Evolutionary conservation across 331 rosid genomes (phyloP), one percentile per base, ranked within the genome.

Genomic region (Spiraea crenata): DNA sequence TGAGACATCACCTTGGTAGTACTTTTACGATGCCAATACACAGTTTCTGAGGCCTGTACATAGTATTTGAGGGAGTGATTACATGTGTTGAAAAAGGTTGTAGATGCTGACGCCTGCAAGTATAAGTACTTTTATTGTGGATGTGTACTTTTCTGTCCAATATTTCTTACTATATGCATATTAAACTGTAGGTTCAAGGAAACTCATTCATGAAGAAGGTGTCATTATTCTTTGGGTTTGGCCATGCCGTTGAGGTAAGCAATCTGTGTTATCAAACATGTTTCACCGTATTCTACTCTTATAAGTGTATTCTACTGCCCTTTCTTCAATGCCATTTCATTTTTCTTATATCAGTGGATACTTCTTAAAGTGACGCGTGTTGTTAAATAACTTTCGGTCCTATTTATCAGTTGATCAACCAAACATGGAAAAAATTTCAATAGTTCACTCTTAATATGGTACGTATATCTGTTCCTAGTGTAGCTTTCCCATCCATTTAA

Each of bases 151-250:
- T 41, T 34, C 7, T 13, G 65, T 71, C 52, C 14, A 31, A 73
- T 46, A 47, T 51, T 34, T 19, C 63, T 76, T 41, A 55, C 55
- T 67, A 14, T 56, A 58, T 82, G 35, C 76, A 58, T 63, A 50
- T 16, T 67, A 78, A 63, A 79, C 62, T 83, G 83, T 87, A 93
- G 99, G 85, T 80, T 83, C 96, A 85, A 63, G 99, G 99, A 69
- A 95, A 95, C 84, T 95, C 99, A 5, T 95, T 95, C 87, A 96
- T 82, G 81, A 95, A 95, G 87, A 95, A 95, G 83, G 72, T 82
- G 61, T 63, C 95, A 13, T 67, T 84, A 46, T 66, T 95, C 79
- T 89, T 95, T 73, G 99, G 97, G 58, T 74, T 84, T 83, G 95
- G 96, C 69, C 90, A 85, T 78, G 79, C 86, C 52, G 85, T 80